Base-by-base conservation (phyloP, 2,329 filamentous ascomycete genomes). In the Colletotrichum sp. region DNA sequence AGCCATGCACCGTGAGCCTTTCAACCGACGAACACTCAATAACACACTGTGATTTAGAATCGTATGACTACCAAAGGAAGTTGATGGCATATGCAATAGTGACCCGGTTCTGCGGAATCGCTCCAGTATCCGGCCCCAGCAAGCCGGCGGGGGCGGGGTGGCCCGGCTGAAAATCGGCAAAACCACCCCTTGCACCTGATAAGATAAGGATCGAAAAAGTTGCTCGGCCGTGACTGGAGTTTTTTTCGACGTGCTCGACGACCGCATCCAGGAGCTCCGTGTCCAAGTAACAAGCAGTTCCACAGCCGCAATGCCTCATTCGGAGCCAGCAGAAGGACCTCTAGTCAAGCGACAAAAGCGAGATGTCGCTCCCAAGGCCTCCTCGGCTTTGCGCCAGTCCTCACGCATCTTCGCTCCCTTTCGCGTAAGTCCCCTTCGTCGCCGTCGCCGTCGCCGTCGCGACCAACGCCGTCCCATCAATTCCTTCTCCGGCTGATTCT, bases 331-430 rank as follows among this genome's bases (percentile, higher is more conserved):
- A 79, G 91, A 92, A 79, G 86, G 88, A 75, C 94, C 93, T 70
- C 85, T 94, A 79, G 89, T 90, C 75, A 98, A 98, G 88, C 93
- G 96, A 78, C 94, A 95, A 85, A 96, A 94, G 86, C 86, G 92
- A 74, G 85, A 87, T 77, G 85, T 88, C 77, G 81, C 82, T 73
- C 80, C 83, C 72, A 86, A 85, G 76, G 79, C 82, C 68, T 81
- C 84, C 72, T 68, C 84, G 80, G 79, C 85, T 60, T 81, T 88
- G 78, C 79, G 80, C 70, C 84, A 87, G 81, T 90, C 90, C 72
- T 98, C 96, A 13, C 92, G 92, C 82, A 95, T 98, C 79, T 98
- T 99, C 88, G 94, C 96, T 80, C 96, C 97, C 2, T 98, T 96
- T 86, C 89, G 97, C 84, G 96, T 98, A 92, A 79, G 93, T 75